Evolutionary conservation across 225 moss, liverwort and hornwort species (phyloP).

Genomic region (Rhytidiadelphus loreus): DNA sequence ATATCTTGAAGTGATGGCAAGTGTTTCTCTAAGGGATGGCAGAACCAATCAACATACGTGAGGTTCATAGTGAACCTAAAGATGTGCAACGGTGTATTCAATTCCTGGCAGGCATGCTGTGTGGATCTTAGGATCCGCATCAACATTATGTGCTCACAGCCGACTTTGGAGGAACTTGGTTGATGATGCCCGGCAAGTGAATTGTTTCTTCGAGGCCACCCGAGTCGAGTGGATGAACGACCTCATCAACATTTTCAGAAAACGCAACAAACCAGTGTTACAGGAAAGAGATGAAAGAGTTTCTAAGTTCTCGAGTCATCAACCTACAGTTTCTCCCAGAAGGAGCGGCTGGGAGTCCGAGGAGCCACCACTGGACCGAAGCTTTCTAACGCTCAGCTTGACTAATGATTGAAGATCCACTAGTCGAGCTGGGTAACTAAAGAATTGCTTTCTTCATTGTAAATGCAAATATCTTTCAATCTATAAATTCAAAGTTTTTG

Average conservation of each 20-base stretch:
- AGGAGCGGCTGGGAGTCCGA: slow-evolving; percentile 18
- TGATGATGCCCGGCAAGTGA: slow-evolving; percentile 36
- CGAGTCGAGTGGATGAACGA: slow-evolving; percentile 40
- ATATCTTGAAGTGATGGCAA: background rate
- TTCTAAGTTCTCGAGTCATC: background rate
- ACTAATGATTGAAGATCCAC: background rate
- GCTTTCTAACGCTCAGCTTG: background rate
- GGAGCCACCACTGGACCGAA: slow-evolving; percentile 6
- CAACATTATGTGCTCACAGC: slow-evolving; percentile 42
- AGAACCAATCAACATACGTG: background rate
- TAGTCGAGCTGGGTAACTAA: no score
- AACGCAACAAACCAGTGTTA: background rate
- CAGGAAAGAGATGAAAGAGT: background rate
- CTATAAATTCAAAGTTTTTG: no score
- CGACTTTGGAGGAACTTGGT: slow-evolving; percentile 57
- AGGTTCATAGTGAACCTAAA: background rate
- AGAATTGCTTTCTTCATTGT: no score
- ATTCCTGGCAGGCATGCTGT: slow-evolving; percentile 63
- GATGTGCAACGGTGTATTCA: background rate
- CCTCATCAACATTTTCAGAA: slow-evolving; percentile 10
- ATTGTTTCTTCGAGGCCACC: slow-evolving; percentile 33
- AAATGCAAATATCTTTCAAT: no score
- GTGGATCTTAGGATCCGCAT: slow-evolving; percentile 60
- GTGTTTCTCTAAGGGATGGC: background rate
- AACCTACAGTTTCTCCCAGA: background rate